A percentile compares a stretch with the other conserved stretches of the same genome.
phyloP scores from a whole-genome alignment of 257 asterid species.

The Capsicum chinense region DNA sequence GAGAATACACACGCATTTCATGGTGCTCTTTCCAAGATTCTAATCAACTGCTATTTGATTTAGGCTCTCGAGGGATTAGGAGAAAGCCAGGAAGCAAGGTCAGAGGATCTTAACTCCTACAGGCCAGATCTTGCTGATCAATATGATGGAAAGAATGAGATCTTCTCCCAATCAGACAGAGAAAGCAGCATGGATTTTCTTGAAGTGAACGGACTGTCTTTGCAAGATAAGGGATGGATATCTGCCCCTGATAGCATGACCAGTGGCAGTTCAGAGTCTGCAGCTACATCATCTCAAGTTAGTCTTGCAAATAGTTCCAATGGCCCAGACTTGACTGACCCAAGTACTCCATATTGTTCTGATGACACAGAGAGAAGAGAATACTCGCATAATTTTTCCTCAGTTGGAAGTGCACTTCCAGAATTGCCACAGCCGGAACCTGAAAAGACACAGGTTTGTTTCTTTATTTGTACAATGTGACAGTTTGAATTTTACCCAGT shows the following conservation, averaged over 20 bases:
- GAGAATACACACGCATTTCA: constrained; percentile 26
- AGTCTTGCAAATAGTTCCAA: constrained; percentile 64
- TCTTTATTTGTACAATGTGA: not conserved
- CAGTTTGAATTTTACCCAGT: not conserved
- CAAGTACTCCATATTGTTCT: constrained; percentile 44
- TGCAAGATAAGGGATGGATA: constrained; percentile 81
- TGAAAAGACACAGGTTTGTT: constrained; percentile 60
- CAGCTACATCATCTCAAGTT: constrained; percentile 59
- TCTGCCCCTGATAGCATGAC: constrained; percentile 81
- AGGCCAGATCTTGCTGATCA: constrained; percentile 57
- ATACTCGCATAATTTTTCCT: constrained; percentile 32
- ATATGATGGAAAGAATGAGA: constrained; percentile 55
- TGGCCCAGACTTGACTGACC: constrained; percentile 53
- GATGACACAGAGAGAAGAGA: constrained; percentile 52
- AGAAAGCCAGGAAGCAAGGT: constrained; percentile 76
- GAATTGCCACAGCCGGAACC: constrained; percentile 45
- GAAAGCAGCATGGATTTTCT: constrained; percentile 55
- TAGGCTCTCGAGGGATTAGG: constrained; percentile 99
- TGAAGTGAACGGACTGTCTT: constrained; percentile 54
- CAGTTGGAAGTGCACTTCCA: constrained; percentile 44
- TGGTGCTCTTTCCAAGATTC: constrained; percentile 9
- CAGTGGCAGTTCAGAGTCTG: constrained; percentile 66
- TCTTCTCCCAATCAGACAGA: constrained; percentile 53
- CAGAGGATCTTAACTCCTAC: constrained; percentile 65
- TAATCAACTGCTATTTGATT: constrained; percentile 31